Conservation (phyloP, 768 basidiomycete genomes). For the Trametes cinnabarina region DNA sequence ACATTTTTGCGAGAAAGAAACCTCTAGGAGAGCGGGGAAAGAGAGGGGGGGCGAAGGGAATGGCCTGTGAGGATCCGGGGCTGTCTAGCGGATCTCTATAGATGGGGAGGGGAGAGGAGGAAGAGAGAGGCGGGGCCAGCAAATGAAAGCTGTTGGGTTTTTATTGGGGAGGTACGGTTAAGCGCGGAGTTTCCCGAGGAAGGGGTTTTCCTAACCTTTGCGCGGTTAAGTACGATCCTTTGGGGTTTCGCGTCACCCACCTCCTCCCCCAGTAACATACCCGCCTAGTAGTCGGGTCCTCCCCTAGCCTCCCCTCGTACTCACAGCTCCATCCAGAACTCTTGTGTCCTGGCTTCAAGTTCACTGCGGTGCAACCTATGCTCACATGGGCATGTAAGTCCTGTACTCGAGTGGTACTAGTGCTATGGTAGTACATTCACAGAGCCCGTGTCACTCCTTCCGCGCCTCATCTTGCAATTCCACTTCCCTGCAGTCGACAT, state of each 20-base stretch:
- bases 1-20: slow-evolving; percentile 12
- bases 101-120: slow-evolving; percentile 8
- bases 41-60: slow-evolving; percentile 5
- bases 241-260: too few species aligned
- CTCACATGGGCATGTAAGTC: too few species aligned
- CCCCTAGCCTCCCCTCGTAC: neutral
- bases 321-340: too few species aligned
- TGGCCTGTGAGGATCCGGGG: slow-evolving; percentile 4
- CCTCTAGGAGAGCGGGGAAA: neutral
- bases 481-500: too few species aligned
- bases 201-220: neutral
- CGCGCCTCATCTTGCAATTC: too few species aligned
- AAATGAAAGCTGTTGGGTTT: neutral
- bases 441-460: too few species aligned
- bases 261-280: too few species aligned
- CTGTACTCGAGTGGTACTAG: too few species aligned
- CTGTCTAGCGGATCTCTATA: slow-evolving; percentile 17
- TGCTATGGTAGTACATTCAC: too few species aligned
- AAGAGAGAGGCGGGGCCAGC: slow-evolving; percentile 19
- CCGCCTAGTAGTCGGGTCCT: too few species aligned
- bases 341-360: neutral
- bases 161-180: slow-evolving; percentile 19
- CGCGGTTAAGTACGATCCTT: neutral
- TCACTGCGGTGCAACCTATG: too few species aligned
- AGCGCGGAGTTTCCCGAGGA: slow-evolving; percentile 14